Conservation (phyloP, 768 basidiomycete genomes). For the Russula dissimulans region DNA sequence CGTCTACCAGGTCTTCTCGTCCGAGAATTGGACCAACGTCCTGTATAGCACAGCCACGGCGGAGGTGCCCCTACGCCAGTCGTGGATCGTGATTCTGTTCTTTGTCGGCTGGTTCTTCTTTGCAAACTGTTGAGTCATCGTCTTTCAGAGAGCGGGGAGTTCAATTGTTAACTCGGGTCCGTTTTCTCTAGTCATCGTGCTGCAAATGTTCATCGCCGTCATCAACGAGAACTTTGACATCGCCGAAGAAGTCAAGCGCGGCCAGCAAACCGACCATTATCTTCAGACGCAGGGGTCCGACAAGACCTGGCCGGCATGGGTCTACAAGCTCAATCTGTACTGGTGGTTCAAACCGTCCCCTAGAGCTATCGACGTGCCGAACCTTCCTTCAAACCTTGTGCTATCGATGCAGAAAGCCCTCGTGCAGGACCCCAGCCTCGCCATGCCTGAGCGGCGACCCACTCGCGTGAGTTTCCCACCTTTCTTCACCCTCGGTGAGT, state of each 20-base stretch:
- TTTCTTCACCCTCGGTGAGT: neutral
- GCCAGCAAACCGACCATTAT: conserved; percentile 66
- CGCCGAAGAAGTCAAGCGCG: conserved; percentile 83
- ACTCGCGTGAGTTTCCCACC: conserved; percentile 24
- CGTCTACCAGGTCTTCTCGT: conserved; percentile 83
- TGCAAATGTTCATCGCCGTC: conserved; percentile 96
- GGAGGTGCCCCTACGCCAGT: conserved; percentile 59
- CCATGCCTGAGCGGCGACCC: conserved; percentile 28
- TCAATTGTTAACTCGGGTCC: neutral
- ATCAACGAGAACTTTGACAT: conserved; percentile 94
- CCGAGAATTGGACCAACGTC: conserved; percentile 88
- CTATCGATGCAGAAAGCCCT: conserved; percentile 74
- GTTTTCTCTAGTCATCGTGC: conserved; percentile 57
- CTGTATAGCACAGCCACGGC: conserved; percentile 53
- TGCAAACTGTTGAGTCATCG: conserved; percentile 63
- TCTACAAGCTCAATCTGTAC: conserved; percentile 77
- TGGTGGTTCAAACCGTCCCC: conserved; percentile 70
- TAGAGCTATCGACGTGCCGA: conserved; percentile 59
- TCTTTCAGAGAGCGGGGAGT: neutral
- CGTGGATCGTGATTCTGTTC: conserved; percentile 61
- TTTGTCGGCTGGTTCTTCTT: conserved; percentile 82
- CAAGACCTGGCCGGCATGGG: conserved; percentile 47
- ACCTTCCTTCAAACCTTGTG: conserved; percentile 61
- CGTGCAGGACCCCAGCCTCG: conserved; percentile 47
- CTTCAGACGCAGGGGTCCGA: conserved; percentile 48